Evolutionary conservation across 345 rosid species (phyloP).

Genomic region (Sisymbrium irio): DNA sequence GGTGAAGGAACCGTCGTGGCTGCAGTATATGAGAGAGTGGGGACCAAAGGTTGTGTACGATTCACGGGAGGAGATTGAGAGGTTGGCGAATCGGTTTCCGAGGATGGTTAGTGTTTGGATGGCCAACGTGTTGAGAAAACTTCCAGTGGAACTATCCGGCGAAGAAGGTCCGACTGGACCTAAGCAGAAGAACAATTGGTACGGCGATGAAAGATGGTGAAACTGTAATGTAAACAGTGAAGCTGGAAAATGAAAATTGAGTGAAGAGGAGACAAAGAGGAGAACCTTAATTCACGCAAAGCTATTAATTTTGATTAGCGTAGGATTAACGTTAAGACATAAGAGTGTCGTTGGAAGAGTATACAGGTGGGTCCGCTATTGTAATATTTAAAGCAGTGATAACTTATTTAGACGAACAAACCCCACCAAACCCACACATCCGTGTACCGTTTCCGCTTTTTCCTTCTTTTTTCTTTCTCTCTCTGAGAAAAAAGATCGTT

Average conservation of each 20-base stretch:
- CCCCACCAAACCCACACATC: slow-evolving; percentile 20
- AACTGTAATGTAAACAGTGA: background rate
- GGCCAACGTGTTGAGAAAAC: slow-evolving; percentile 42
- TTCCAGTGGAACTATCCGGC: slow-evolving; percentile 63
- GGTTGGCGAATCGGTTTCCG: slow-evolving; percentile 48
- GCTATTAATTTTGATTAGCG: slow-evolving; percentile 19
- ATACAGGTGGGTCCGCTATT: slow-evolving; percentile 27
- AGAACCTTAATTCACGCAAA: slow-evolving; percentile 4
- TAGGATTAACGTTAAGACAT: slow-evolving; percentile 21
- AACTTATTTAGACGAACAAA: slow-evolving; percentile 27
- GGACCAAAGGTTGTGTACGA: slow-evolving; percentile 67
- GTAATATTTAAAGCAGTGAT: background rate
- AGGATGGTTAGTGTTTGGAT: too few relatives aligned
- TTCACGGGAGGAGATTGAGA: slow-evolving; percentile 59
- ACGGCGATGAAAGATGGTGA: slow-evolving; percentile 82
- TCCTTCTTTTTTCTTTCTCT: background rate
- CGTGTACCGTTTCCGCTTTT: slow-evolving; percentile 28
- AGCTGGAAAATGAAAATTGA: background rate
- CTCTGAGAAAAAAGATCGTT: background rate
- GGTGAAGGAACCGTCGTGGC: slow-evolving; percentile 64
- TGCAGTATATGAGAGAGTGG: slow-evolving; percentile 87
- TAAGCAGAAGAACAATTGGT: slow-evolving; percentile 89
- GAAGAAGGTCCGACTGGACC: slow-evolving; percentile 96
- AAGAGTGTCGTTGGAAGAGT: slow-evolving; percentile 15
- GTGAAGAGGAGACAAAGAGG: background rate